These are phyloP conservation scores for Yamadazyma kanchanaburiensis DNA, from an alignment of 1,139 yeast species.

Conservation along the genomic window DNA sequence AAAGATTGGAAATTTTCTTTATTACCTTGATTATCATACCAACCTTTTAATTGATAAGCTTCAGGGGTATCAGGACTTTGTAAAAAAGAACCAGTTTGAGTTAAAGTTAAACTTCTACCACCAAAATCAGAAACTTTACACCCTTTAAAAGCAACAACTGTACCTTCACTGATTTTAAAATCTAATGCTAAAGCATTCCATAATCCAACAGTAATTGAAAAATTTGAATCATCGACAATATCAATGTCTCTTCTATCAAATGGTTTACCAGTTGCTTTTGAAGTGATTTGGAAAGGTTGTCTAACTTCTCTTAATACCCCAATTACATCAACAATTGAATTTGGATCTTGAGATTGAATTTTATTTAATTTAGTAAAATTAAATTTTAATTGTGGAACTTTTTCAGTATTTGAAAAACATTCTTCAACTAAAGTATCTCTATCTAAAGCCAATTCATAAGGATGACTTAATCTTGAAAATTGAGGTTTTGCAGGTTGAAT, in stretches of 20 bases:
- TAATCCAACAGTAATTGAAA: conserved; percentile 73
- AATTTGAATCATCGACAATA: conserved; percentile 82
- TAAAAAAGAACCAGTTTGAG: conserved; percentile 71
- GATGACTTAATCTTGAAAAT: conserved; percentile 80
- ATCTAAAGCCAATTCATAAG: conserved; percentile 82
- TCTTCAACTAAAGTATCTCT: conserved; percentile 75
- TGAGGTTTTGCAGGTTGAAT: conserved; percentile 83
- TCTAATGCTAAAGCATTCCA: conserved; percentile 90
- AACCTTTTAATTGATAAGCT: conserved; percentile 84
- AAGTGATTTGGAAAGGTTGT: conserved; percentile 76
- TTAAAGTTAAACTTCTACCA: conserved; percentile 80
- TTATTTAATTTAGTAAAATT: conserved; percentile 70
- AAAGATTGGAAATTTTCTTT: conserved; percentile 60
- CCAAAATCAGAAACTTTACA: conserved; percentile 86
- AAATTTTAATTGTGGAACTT: conserved; percentile 76
- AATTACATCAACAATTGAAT: conserved; percentile 76
- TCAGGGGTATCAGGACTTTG: conserved; percentile 88
- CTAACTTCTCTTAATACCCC: conserved; percentile 80
- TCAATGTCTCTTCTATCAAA: conserved; percentile 87
- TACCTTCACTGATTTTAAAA: conserved; percentile 70
- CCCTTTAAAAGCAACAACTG: conserved; percentile 90
- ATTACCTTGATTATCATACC: conserved; percentile 85
- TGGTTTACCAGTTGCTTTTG: conserved; percentile 88
- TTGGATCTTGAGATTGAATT: conserved; percentile 65
- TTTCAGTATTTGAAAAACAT: conserved; percentile 55